phyloP scores from a whole-genome alignment of 768 basidiomycete species.

The Leccinum arenicola region DNA sequence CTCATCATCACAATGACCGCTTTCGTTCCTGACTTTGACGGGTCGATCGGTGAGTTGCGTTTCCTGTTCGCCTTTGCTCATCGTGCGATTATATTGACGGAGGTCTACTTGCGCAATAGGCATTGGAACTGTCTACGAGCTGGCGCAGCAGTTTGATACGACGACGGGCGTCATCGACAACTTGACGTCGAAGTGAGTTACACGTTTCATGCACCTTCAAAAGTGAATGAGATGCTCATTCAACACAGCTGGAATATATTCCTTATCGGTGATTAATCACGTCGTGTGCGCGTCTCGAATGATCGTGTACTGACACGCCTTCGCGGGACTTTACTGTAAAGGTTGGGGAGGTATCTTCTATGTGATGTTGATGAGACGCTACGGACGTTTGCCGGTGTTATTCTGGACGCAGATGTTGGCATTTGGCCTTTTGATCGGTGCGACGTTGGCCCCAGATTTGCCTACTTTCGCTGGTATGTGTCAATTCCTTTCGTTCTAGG shows the following conservation, averaged over 20 bases:
- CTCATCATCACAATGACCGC: slow-evolving; percentile 50
- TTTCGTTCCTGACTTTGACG: slow-evolving; percentile 53
- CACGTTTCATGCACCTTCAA: not conserved
- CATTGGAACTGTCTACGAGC: slow-evolving; percentile 47
- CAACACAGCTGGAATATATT: slow-evolving; percentile 45
- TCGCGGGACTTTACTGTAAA: not conserved
- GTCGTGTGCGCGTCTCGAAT: not conserved
- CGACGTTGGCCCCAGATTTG: slow-evolving; percentile 48
- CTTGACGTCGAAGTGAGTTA: slow-evolving; percentile 41
- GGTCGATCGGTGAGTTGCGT: slow-evolving; percentile 42
- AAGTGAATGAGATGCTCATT: not conserved
- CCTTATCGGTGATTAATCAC: slow-evolving; percentile 33
- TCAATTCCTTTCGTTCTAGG: not conserved
- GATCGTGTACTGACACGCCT: slow-evolving; percentile 5
- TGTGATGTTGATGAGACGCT: slow-evolving; percentile 31
- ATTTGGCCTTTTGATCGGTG: slow-evolving; percentile 47
- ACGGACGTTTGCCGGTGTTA: slow-evolving; percentile 28
- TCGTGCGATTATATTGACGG: not conserved
- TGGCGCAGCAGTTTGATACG: slow-evolving; percentile 44
- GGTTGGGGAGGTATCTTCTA: slow-evolving; percentile 31
- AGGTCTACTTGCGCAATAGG: slow-evolving; percentile 26
- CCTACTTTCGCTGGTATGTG: slow-evolving; percentile 44
- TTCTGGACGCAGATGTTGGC: slow-evolving; percentile 39
- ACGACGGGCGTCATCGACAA: slow-evolving; percentile 49
- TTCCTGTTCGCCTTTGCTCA: no score